A percentile compares a stretch with the other conserved stretches of the same genome.
These are phyloP conservation scores for Hyparrhenia diplandra DNA, from an alignment of 176 grass and related monocot species.

Conservation along the genomic window DNA sequence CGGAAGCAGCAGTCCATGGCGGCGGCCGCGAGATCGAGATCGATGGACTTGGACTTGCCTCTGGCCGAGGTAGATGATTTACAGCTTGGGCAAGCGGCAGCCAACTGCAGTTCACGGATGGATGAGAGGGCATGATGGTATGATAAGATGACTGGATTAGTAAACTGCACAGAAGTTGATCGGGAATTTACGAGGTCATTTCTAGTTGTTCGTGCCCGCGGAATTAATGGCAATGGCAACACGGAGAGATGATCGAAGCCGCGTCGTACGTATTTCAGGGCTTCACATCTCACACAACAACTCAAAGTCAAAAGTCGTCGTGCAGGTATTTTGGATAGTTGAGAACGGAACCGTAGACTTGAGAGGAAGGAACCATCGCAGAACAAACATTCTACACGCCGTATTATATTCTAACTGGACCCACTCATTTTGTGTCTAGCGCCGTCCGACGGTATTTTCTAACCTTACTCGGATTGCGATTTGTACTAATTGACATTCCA, in stretches of 20 bases:
- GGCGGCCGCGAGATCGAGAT: neutral
- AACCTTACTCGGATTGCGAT: too few species aligned
- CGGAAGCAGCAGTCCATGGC: conserved; percentile 7
- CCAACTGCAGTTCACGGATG: neutral
- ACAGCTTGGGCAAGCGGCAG: neutral
- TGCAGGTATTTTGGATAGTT: neutral
- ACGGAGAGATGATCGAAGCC: neutral
- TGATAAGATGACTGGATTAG: neutral
- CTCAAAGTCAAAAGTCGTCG: neutral
- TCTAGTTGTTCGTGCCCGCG: neutral
- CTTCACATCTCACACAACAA: too few species aligned
- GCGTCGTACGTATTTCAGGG: neutral
- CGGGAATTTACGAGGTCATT: neutral
- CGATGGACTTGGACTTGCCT: neutral
- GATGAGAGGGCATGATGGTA: neutral
- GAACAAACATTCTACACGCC: too few species aligned
- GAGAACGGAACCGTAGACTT: neutral
- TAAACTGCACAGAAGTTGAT: neutral
- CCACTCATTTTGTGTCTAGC: too few species aligned
- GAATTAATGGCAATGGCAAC: neutral
- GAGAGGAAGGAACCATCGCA: neutral
- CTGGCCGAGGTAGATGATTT: neutral
- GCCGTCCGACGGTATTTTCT: neutral
- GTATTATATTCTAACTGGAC: too few species aligned
- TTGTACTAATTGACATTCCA: too few species aligned